Percentiles rank a stretch among this genome's conserved stretches.
Evolutionary conservation across 139 green algal genomes (phyloP).

Genomic region (Axilococcus clingmanii): DNA sequence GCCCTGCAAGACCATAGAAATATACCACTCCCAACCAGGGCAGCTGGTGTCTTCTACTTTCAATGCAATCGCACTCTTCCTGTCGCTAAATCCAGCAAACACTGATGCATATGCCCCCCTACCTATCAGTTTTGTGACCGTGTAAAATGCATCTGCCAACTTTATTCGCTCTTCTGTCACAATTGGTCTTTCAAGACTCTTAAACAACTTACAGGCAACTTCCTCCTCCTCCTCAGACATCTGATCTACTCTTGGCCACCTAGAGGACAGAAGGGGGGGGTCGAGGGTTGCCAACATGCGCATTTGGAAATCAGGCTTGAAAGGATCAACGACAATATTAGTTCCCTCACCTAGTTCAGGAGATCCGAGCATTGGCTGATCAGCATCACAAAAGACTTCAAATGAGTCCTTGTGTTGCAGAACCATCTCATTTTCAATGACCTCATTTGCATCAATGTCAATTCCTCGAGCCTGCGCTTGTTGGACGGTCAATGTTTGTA

Average conservation of each 20-base stretch:
- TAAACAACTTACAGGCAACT: neutral
- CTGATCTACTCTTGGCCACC: conserved; percentile 26
- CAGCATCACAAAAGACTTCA: too few relatives aligned
- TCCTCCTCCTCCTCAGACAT: conserved; percentile 9
- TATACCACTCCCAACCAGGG: conserved; percentile 41
- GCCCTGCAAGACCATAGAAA: conserved; percentile 27
- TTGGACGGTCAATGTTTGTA: neutral
- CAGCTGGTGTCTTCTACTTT: conserved; percentile 27
- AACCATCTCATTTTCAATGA: conserved; percentile 4
- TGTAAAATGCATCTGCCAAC: neutral
- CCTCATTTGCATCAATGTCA: neutral
- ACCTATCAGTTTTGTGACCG: conserved; percentile 11
- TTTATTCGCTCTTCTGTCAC: neutral
- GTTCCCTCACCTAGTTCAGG: too few relatives aligned
- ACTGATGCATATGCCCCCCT: conserved; percentile 26
- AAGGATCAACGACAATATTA: conserved; percentile 27
- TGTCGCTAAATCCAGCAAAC: conserved; percentile 7
- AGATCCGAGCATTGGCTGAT: too few relatives aligned
- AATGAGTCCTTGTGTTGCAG: too few relatives aligned
- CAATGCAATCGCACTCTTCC: conserved; percentile 11
- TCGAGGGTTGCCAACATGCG: conserved; percentile 19
- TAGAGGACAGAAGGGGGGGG: neutral
- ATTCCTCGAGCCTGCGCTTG: neutral
- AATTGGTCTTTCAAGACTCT: neutral
- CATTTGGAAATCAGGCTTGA: conserved; percentile 14